Percentiles rank a stretch among this genome's conserved stretches.
Conservation (phyloP, 179 eudicot genomes). For the Corrigiola litoralis region DNA sequence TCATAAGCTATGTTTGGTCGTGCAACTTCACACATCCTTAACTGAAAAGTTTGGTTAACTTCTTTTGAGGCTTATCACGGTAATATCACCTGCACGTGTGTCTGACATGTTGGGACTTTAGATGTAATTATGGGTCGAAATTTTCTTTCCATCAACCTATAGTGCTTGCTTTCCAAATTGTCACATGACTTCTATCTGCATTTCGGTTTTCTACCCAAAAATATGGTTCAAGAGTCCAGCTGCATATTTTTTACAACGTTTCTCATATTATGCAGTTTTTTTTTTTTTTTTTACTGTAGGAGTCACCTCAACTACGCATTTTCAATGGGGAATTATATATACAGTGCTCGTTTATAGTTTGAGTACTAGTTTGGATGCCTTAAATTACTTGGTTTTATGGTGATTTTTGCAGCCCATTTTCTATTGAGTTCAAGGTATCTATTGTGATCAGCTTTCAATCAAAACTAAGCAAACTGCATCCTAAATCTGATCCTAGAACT, state of each 20-base stretch:
- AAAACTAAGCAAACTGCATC: slow-evolving; percentile 44
- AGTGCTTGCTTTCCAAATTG: too few species aligned
- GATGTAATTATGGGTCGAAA: background rate
- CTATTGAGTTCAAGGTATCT: slow-evolving; percentile 66
- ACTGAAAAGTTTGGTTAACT: background rate
- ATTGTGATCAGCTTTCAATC: slow-evolving; percentile 57
- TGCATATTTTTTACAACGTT: too few species aligned
- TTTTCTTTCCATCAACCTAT: background rate
- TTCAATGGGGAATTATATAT: too few species aligned
- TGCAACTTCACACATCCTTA: background rate
- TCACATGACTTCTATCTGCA: too few species aligned
- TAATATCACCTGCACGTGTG: too few species aligned
- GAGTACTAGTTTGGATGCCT: background rate
- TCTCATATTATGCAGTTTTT: too few species aligned
- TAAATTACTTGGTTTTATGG: background rate
- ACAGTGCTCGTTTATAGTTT: background rate
- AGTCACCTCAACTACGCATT: too few species aligned
- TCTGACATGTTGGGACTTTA: background rate
- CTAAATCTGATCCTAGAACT: slow-evolving; percentile 53
- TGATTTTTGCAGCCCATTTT: slow-evolving; percentile 54
- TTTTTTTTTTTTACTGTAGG: too few species aligned
- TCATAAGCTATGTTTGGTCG: background rate
- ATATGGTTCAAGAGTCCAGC: too few species aligned
- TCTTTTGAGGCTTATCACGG: too few species aligned
- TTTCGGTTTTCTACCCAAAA: too few species aligned